Base-by-base conservation (phyloP, 2,329 filamentous ascomycete genomes). In the Didymella exigua region DNA sequence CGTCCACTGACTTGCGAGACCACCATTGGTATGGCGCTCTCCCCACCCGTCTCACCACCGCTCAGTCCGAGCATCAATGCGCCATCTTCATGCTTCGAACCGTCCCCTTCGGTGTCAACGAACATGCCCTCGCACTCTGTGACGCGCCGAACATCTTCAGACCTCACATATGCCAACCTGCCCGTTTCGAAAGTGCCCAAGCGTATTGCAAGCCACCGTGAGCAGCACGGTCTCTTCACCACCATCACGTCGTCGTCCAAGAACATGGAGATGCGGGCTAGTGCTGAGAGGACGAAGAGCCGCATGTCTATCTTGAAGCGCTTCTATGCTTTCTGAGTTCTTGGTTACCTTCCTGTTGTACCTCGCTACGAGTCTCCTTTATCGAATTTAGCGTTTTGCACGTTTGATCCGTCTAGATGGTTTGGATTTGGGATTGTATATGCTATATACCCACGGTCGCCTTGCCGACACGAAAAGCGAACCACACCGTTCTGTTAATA, bases 381-480 rank as follows among this genome's bases (percentile, higher is more conserved):
- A 19, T 41, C 16, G 23, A 5, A 9, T 48, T 13, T 9, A 42
- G 29, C 36, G 23, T 42, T 29, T 26, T 34, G 33, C 16, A 14
- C 1, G 31, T 13, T 19, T 2, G n/a, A 33, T 16, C 38, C 11
- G 40, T 13, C 8, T 11, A 26, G n/a, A 21, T n/a, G 24, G 29
- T 36, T 16, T 5, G 31, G 3, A 33, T 42, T 55, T 38, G 43
- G n/a, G 16, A 29, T 48, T 45, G 33, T 37, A 50, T 43, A 38
- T 55, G 62, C 57, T 62, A 52, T 62, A 65, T 65, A 65, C 62
- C 62, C 62, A 44, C 38, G 30, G 50, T 54, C 50, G 44, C 50
- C 21, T 19, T 19, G 38, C 44, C 38, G 44, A 54, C 38, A 31
- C 31, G n/a, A 38, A 53, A 53, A 37, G 43, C 37, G 37, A 26